phyloP scores from a whole-genome alignment of 805 yeast genomes.

The Barnettozyma salicaria region DNA sequence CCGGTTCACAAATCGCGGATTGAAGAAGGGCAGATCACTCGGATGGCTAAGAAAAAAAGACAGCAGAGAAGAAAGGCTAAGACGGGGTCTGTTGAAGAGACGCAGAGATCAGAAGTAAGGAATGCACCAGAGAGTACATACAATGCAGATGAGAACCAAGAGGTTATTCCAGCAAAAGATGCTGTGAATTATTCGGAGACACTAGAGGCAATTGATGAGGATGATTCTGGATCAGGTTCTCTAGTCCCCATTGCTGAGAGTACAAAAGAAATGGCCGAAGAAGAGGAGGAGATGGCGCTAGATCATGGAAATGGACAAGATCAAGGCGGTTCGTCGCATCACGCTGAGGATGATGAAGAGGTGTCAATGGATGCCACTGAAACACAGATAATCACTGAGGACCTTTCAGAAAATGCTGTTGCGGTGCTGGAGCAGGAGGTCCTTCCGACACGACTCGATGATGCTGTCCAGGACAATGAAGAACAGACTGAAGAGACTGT shows the following conservation, averaged over 20 bases:
- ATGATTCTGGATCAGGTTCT: not conserved
- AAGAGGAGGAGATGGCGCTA: no score
- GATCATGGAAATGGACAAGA: not conserved
- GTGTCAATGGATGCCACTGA: not conserved
- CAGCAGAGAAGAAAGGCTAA: not conserved
- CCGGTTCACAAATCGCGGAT: no score
- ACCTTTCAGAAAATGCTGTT: no score
- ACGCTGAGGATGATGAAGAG: not conserved
- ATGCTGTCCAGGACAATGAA: no score
- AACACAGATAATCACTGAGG: no score
- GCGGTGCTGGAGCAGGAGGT: no score
- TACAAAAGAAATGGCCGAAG: not conserved
- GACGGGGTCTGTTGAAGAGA: not conserved
- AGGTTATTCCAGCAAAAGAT: not conserved
- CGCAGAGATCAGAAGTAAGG: not conserved
- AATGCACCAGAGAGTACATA: not conserved
- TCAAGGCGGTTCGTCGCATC: no score
- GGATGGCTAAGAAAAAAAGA: constrained; percentile 2
- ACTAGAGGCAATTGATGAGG: no score
- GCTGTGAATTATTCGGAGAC: not conserved
- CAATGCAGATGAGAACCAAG: not conserved
- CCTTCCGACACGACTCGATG: no score
- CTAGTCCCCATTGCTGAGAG: constrained; percentile 3
- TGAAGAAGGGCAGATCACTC: not conserved
- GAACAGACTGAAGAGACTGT: not conserved